phyloP scores from a whole-genome alignment of 495 filamentous ascomycete genomes.

The Ramalina peruviana region DNA sequence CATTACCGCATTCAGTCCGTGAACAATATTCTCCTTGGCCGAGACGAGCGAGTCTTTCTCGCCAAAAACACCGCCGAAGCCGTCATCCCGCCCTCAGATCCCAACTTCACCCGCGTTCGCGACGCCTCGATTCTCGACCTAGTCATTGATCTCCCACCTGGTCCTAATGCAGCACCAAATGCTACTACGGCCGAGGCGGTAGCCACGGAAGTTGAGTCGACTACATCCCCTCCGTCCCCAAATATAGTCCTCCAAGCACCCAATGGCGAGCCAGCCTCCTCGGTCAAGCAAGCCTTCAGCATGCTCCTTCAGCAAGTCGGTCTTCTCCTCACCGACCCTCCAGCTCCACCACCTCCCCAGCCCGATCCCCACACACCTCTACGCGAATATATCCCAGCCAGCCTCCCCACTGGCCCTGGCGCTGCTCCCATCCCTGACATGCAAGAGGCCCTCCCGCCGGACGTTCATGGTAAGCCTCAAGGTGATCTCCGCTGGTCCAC shows the following conservation, averaged over 20 bases:
- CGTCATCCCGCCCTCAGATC: slow-evolving; percentile 57
- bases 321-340: slow-evolving; percentile 21
- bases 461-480: slow-evolving; percentile 26
- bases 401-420: slow-evolving; percentile 59
- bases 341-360: slow-evolving; percentile 19
- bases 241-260: slow-evolving; percentile 10
- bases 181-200: slow-evolving; percentile 8
- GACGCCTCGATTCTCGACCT: slow-evolving; percentile 63
- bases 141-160: slow-evolving; percentile 37
- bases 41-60: slow-evolving; percentile 81
- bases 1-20: slow-evolving; percentile 62
- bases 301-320: slow-evolving; percentile 46
- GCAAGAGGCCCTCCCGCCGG: slow-evolving; percentile 37
- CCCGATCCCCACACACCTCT: slow-evolving; percentile 16
- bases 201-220: slow-evolving; percentile 16
- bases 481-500: slow-evolving; percentile 45
- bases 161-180: slow-evolving; percentile 4
- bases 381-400: slow-evolving; percentile 46
- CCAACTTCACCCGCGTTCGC: slow-evolving; percentile 65
- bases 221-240: slow-evolving; percentile 6
- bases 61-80: slow-evolving; percentile 60
- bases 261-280: slow-evolving; percentile 28
- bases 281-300: slow-evolving; percentile 36
- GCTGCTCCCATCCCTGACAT: slow-evolving; percentile 60
- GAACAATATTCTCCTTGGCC: slow-evolving; percentile 66